Percentiles rank a stretch among this genome's conserved stretches.
Evolutionary conservation across 2,329 filamentous ascomycete species (phyloP).

Genomic region (Nigrospora oryzae): DNA sequence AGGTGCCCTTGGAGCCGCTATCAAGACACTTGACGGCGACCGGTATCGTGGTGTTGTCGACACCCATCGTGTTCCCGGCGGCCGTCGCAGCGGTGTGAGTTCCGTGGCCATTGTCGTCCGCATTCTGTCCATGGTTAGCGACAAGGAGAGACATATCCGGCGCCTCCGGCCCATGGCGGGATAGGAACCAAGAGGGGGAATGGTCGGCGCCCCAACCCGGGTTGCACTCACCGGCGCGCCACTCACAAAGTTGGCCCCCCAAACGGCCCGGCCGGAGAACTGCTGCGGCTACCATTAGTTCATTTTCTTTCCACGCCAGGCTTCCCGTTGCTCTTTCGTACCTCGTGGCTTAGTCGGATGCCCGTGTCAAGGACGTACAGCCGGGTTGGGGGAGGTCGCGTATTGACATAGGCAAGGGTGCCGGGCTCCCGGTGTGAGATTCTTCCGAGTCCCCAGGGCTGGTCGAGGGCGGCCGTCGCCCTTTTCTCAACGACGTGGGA

Average conservation of each 20-base stretch:
- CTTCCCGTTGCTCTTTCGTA: background rate
- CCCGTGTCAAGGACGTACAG: constrained; percentile 18
- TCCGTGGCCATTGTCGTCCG: constrained; percentile 17
- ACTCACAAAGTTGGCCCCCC: constrained; percentile 15
- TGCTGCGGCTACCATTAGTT: constrained; percentile 9
- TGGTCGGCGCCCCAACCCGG: no score
- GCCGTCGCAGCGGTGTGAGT: constrained; percentile 17
- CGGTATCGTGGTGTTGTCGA: constrained; percentile 15
- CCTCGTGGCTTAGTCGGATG: constrained; percentile 14
- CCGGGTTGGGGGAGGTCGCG: constrained; percentile 7
- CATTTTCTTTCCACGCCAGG: background rate
- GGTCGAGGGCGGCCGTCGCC: constrained; percentile 5
- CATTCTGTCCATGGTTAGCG: constrained; percentile 7
- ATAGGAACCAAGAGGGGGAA: no score
- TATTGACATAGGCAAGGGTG: constrained; percentile 7
- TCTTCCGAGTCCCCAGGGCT: constrained; percentile 15
- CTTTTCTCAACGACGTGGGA: background rate
- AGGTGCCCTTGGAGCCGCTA: constrained; percentile 8
- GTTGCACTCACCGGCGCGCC: constrained; percentile 8
- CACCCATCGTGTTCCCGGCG: constrained; percentile 15
- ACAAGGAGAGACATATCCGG: no score
- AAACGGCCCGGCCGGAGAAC: constrained; percentile 16
- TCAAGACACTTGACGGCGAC: constrained; percentile 17
- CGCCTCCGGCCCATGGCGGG: no score
- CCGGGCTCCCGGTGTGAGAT: constrained; percentile 16